Evolutionary conservation across 2,329 filamentous ascomycete species (phyloP).

Genomic region (Parasarocladium wereldwijsianum): DNA sequence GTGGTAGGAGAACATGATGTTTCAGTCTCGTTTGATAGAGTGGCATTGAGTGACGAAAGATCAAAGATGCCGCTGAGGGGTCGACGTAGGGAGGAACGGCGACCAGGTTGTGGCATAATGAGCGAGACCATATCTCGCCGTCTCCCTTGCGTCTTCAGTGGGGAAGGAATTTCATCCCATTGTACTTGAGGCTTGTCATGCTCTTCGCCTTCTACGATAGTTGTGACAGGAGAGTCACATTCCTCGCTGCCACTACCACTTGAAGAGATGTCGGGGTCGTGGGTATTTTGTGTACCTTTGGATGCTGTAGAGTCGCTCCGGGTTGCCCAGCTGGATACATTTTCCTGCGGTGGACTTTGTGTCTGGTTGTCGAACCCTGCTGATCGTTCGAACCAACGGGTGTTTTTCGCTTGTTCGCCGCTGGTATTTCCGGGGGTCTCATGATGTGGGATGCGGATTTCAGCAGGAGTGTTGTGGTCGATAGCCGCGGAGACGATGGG

Average conservation of each 20-base stretch:
- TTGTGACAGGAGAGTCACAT: slow-evolving; percentile 4
- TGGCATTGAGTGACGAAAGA: not conserved
- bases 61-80: slow-evolving; percentile 14
- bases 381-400: too few species aligned
- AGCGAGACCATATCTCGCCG: slow-evolving; percentile 14
- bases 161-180: slow-evolving; percentile 3
- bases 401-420: too few species aligned
- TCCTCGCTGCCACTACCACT: not conserved
- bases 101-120: slow-evolving; percentile 6
- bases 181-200: too few species aligned
- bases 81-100: slow-evolving; percentile 11
- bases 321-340: slow-evolving; percentile 9
- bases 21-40: not conserved
- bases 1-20: too few species aligned
- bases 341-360: too few species aligned
- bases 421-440: too few species aligned
- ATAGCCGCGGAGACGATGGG: too few species aligned
- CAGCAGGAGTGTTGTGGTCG: too few species aligned
- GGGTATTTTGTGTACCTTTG: too few species aligned
- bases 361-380: too few species aligned
- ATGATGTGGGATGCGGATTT: slow-evolving; percentile 17
- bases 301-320: slow-evolving; percentile 15
- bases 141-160: slow-evolving; percentile 11
- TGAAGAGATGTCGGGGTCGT: slow-evolving; percentile 8
- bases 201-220: not conserved